Evolutionary conservation across 2,329 filamentous ascomycete species (phyloP).

Genomic region (Daldinia eschscholtzii): DNA sequence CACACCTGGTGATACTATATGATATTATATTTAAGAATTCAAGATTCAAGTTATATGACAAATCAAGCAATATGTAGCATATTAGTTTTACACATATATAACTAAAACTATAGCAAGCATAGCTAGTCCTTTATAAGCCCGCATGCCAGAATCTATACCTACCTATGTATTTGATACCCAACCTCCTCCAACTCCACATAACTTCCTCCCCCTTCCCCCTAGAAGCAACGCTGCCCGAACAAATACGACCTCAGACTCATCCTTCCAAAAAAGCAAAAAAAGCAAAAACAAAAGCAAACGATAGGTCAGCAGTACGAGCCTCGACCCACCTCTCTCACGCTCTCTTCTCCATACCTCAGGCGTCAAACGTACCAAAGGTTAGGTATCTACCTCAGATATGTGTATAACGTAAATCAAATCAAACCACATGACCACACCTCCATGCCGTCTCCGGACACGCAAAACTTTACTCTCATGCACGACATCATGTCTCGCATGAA

Average conservation of each 20-base stretch:
- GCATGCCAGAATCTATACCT: not conserved
- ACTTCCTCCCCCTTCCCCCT: not conserved
- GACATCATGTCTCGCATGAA: slow-evolving; percentile 46
- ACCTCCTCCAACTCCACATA: not conserved
- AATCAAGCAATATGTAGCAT: too few relatives aligned
- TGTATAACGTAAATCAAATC: not conserved
- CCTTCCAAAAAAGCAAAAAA: not conserved
- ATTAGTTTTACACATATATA: too few relatives aligned
- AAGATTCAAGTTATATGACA: too few relatives aligned
- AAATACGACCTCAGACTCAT: not conserved
- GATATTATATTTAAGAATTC: too few relatives aligned
- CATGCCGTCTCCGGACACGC: slow-evolving; percentile 29
- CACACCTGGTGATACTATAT: too few relatives aligned
- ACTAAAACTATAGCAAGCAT: too few relatives aligned
- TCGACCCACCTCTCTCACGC: too few relatives aligned
- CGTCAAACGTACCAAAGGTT: too few relatives aligned
- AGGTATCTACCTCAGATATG: too few relatives aligned
- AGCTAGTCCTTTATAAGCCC: not conserved
- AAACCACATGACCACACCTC: slow-evolving; percentile 37
- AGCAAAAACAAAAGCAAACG: not conserved
- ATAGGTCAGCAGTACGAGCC: not conserved
- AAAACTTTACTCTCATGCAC: slow-evolving; percentile 37
- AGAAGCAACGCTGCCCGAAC: slow-evolving; percentile 4
- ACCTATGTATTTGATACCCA: not conserved
- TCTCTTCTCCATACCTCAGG: too few relatives aligned